phyloP scores from a whole-genome alignment of 257 asterid genomes.

The Fraxinus pennsylvanica region DNA sequence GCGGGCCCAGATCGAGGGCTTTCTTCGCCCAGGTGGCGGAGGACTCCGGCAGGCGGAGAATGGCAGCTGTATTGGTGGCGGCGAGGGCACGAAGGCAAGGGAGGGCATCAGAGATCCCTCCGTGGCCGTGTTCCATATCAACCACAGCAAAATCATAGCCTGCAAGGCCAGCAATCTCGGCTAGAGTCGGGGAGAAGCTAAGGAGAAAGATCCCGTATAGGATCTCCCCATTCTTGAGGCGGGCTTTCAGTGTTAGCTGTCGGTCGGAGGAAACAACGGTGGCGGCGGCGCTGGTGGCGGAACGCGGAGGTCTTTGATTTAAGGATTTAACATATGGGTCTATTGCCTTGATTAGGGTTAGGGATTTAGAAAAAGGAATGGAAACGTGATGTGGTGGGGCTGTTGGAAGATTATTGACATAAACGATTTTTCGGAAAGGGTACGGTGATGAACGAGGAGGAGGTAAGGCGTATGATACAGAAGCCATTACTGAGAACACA shows the following conservation, averaged over 20 bases:
- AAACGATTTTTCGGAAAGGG: conserved; percentile 36
- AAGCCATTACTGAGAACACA: conserved; percentile 32
- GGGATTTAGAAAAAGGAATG: neutral
- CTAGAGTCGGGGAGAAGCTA: conserved; percentile 71
- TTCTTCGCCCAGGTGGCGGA: conserved; percentile 76
- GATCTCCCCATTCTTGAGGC: conserved; percentile 65
- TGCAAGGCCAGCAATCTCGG: conserved; percentile 75
- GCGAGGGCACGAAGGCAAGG: conserved; percentile 73
- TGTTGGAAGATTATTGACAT: conserved; percentile 12
- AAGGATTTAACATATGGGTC: too few species aligned
- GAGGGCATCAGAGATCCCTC: conserved; percentile 70
- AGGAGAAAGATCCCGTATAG: conserved; percentile 81
- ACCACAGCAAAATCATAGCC: conserved; percentile 84
- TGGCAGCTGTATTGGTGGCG: conserved; percentile 65
- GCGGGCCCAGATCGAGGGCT: conserved; percentile 89
- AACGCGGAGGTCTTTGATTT: too few species aligned
- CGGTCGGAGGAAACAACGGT: conserved; percentile 11
- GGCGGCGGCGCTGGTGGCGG: conserved; percentile 21
- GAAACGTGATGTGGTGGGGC: conserved; percentile 12
- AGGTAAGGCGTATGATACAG: conserved; percentile 9
- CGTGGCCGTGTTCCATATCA: conserved; percentile 93
- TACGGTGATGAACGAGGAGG: conserved; percentile 36
- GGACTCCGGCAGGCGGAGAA: conserved; percentile 74
- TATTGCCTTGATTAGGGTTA: too few species aligned
- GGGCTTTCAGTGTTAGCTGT: conserved; percentile 54